A percentile compares a stretch with the other conserved stretches of the same genome.
phyloP scores from a whole-genome alignment of 2,329 filamentous ascomycete genomes.

The Byssothecium circinans region DNA sequence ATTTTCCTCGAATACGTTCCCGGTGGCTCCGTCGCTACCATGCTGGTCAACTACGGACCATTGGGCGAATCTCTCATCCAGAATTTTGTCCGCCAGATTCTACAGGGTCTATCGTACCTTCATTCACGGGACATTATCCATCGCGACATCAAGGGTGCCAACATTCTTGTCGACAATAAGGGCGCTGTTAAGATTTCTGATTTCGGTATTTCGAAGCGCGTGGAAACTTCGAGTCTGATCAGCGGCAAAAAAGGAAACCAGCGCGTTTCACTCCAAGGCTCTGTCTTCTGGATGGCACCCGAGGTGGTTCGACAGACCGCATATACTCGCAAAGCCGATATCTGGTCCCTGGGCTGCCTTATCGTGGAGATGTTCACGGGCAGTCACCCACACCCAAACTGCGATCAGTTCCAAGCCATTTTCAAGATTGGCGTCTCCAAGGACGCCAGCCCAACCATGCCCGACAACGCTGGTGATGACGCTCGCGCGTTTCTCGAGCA shows the following conservation, averaged over 20 bases:
- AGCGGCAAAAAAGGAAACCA: constrained; percentile 39
- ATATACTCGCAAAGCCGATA: constrained; percentile 97
- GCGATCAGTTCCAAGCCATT: constrained; percentile 94
- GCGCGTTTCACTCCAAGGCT: constrained; percentile 84
- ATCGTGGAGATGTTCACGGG: constrained; percentile 99
- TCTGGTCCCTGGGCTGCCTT: constrained; percentile 95
- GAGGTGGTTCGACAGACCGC: constrained; percentile 98
- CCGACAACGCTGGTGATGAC: constrained; percentile 81
- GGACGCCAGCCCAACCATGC: constrained; percentile 83
- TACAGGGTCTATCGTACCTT: constrained; percentile 88
- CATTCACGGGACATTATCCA: constrained; percentile 96
- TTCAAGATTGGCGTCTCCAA: constrained; percentile 91
- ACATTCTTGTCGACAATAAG: constrained; percentile 98
- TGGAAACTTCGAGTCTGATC: constrained; percentile 86
- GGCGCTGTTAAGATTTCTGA: constrained; percentile 99
- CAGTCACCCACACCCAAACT: constrained; percentile 93
- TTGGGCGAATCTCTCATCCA: constrained; percentile 90
- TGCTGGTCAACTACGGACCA: constrained; percentile 98
- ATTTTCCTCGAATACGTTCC: constrained; percentile 99
- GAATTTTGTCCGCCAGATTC: constrained; percentile 95
- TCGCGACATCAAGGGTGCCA: constrained; percentile 97
- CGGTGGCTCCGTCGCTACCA: constrained; percentile 94
- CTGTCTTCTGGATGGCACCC: constrained; percentile 99
- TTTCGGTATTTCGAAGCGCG: constrained; percentile 97
- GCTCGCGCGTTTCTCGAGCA: constrained; percentile 79